These are phyloP conservation scores for Colletotrichum orchidophilum DNA, from an alignment of 2,329 filamentous ascomycete genomes.

Conservation along the genomic window DNA sequence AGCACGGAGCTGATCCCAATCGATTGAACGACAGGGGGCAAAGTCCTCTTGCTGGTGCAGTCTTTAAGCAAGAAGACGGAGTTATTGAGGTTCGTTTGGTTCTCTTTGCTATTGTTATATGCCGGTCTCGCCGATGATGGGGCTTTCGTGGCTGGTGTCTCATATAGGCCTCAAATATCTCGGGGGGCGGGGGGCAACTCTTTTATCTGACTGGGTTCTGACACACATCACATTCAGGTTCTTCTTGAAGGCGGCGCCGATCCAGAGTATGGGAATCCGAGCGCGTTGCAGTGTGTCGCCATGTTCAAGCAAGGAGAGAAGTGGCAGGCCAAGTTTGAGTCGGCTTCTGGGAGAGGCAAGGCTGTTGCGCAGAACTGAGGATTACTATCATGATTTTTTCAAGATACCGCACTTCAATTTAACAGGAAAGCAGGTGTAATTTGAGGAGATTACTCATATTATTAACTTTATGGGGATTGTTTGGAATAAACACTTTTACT, in stretches of 20 bases:
- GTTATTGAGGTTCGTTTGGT: conserved; percentile 63
- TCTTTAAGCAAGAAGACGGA: conserved; percentile 75
- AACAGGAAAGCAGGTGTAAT: too few species aligned
- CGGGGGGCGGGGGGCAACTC: too few species aligned
- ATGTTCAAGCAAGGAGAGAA: conserved; percentile 63
- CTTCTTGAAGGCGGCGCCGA: conserved; percentile 63
- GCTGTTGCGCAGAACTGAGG: conserved; percentile 34
- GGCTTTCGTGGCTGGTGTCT: too few species aligned
- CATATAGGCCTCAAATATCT: too few species aligned
- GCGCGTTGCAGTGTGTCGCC: conserved; percentile 56
- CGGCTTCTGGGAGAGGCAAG: conserved; percentile 58
- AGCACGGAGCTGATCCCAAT: conserved; percentile 73
- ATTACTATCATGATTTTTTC: too few species aligned
- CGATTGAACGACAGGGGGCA: conserved; percentile 74
- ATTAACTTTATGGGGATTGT: too few species aligned
- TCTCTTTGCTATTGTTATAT: not conserved
- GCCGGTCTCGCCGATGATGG: not conserved
- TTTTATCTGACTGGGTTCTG: too few species aligned
- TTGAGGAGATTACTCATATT: too few species aligned
- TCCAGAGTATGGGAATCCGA: conserved; percentile 61
- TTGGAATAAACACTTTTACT: too few species aligned
- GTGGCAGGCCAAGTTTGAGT: conserved; percentile 60
- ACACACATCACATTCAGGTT: conserved; percentile 41
- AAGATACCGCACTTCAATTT: too few species aligned
- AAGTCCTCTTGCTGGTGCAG: conserved; percentile 74